A percentile compares a stretch with the other conserved stretches of the same genome.
Evolutionary conservation across 2,329 filamentous ascomycete genomes (phyloP).

Genomic region (Penicillium crustosum): DNA sequence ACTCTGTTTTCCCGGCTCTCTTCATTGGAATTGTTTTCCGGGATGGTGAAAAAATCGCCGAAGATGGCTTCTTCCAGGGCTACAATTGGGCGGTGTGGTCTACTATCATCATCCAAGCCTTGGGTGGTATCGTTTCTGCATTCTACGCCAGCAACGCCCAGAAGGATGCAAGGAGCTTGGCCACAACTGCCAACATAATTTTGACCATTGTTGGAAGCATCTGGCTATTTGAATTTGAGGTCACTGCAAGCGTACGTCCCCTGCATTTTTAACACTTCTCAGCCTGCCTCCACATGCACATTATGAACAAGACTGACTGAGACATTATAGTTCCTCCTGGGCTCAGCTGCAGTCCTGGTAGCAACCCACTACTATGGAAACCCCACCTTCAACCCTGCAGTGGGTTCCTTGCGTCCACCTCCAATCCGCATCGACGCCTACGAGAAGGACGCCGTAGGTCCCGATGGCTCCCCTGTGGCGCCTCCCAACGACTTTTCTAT

Average conservation of each 20-base stretch:
- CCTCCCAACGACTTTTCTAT: constrained; percentile 48
- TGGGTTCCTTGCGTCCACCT: constrained; percentile 55
- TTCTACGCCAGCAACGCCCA: constrained; percentile 80
- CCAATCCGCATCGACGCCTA: constrained; percentile 64
- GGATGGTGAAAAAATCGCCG: constrained; percentile 78
- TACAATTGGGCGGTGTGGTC: constrained; percentile 93
- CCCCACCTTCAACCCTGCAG: constrained; percentile 37
- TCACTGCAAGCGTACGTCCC: constrained; percentile 67
- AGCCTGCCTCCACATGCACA: background rate
- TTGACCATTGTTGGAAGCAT: constrained; percentile 83
- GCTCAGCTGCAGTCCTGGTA: constrained; percentile 73
- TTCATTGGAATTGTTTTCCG: constrained; percentile 83
- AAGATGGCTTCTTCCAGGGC: constrained; percentile 88
- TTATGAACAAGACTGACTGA: constrained; percentile 10
- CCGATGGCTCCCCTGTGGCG: constrained; percentile 25
- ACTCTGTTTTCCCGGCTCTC: constrained; percentile 85
- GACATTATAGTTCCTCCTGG: constrained; percentile 69
- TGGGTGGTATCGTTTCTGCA: constrained; percentile 80
- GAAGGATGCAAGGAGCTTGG: constrained; percentile 92
- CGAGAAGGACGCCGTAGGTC: constrained; percentile 69
- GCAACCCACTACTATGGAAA: constrained; percentile 84
- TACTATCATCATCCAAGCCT: constrained; percentile 76
- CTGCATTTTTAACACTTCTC: background rate
- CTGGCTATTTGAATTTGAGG: constrained; percentile 76
- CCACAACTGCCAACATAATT: constrained; percentile 87